phyloP scores from a whole-genome alignment of 2,329 filamentous ascomycete species.

The Colletotrichum chlorophyti region DNA sequence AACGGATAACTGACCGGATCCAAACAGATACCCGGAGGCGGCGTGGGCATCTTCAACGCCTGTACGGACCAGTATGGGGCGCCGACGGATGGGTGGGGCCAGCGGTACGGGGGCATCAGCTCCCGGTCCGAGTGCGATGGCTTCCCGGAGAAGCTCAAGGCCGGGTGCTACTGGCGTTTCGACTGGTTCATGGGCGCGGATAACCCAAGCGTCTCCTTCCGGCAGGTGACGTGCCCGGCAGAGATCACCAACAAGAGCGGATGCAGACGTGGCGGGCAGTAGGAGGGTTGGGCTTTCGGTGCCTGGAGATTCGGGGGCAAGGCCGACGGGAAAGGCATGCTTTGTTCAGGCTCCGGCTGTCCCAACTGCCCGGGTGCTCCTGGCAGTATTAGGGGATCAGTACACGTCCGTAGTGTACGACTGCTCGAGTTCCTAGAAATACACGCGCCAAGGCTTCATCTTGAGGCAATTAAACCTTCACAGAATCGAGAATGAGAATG shows the following conservation, averaged over 20 bases:
- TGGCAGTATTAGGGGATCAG: no score
- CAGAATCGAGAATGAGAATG: background rate
- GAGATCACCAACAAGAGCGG: constrained; percentile 50
- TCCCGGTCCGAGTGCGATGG: constrained; percentile 56
- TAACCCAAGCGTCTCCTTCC: constrained; percentile 62
- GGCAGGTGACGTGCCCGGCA: constrained; percentile 61
- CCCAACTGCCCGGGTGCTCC: no score
- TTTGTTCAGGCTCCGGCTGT: no score
- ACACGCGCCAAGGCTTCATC: background rate
- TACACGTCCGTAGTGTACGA: background rate
- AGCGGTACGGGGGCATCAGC: constrained; percentile 63
- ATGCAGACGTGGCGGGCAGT: no score
- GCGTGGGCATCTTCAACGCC: constrained; percentile 59
- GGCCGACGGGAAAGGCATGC: no score
- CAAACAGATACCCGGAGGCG: constrained; percentile 54
- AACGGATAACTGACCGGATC: background rate
- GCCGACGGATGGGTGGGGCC: constrained; percentile 58
- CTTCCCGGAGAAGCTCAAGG: constrained; percentile 60
- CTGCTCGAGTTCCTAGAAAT: background rate
- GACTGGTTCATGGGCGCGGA: constrained; percentile 68
- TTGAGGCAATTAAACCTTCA: background rate
- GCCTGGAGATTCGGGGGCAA: background rate
- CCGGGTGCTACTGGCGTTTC: constrained; percentile 68
- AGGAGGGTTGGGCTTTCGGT: no score
- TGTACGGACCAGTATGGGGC: constrained; percentile 49